These are phyloP conservation scores for Mediolabrus comicus DNA, from an alignment of 108 stramenopile species.

Conservation along the genomic window DNA sequence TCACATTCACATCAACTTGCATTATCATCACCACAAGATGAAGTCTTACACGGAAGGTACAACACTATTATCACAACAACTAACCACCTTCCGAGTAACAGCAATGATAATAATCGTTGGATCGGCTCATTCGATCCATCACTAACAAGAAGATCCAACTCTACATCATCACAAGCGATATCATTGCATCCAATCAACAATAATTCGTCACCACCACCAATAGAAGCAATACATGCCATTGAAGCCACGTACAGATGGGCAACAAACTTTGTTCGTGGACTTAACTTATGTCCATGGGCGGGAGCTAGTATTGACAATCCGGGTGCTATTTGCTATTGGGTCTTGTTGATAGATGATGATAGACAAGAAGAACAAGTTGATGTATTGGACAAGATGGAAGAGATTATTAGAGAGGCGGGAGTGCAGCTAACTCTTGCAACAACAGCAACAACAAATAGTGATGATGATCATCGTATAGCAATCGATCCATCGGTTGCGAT, in stretches of 20 bases:
- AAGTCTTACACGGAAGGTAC: neutral
- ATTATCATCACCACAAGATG: too few species aligned
- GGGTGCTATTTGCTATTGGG: conserved; percentile 58
- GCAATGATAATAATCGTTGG: neutral
- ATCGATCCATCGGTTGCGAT: conserved; percentile 65
- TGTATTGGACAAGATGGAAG: conserved; percentile 27
- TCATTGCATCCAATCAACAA: neutral
- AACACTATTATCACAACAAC: neutral
- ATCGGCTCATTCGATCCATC: neutral
- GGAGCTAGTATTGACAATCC: conserved; percentile 41
- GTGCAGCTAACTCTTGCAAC: conserved; percentile 19
- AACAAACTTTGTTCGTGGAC: conserved; percentile 54
- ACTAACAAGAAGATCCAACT: too few species aligned
- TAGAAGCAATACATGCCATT: conserved; percentile 30
- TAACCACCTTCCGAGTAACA: neutral
- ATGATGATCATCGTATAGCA: neutral
- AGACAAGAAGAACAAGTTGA: neutral
- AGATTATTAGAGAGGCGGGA: conserved; percentile 18
- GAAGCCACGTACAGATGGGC: conserved; percentile 60
- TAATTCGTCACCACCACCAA: conserved; percentile 3
- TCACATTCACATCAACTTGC: too few species aligned
- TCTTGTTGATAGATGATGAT: conserved; percentile 20
- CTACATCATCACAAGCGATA: neutral
- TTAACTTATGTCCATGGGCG: conserved; percentile 77
- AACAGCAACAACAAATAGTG: neutral